Percentiles rank a stretch among this genome's conserved stretches.
Evolutionary conservation across 2,329 filamentous ascomycete genomes (phyloP).

Genomic region (Clarireedia monteithiana): DNA sequence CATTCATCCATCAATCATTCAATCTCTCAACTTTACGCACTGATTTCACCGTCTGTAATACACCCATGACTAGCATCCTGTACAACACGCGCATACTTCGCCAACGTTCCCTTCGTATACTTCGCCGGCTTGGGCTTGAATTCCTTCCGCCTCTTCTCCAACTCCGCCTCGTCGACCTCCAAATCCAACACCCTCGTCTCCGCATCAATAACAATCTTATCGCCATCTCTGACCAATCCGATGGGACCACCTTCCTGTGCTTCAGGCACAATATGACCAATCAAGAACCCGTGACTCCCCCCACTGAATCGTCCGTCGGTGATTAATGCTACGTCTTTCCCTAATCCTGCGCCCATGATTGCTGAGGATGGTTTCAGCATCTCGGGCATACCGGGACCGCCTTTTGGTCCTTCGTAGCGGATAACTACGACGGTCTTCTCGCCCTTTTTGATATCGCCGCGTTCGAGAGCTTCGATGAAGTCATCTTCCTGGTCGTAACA

Average conservation of each 20-base stretch:
- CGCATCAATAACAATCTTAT: conserved; percentile 52
- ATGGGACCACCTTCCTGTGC: conserved; percentile 53
- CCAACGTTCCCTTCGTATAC: conserved; percentile 50
- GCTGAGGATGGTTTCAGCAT: conserved; percentile 66
- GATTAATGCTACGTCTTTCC: conserved; percentile 62
- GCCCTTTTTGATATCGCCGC: conserved; percentile 62
- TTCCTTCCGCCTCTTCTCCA: conserved; percentile 38
- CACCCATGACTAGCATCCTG: conserved; percentile 51
- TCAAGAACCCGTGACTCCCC: conserved; percentile 52
- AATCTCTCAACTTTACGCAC: too few species aligned
- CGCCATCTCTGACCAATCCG: conserved; percentile 48
- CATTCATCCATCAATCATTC: too few species aligned
- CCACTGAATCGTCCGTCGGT: conserved; percentile 60
- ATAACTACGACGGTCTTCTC: conserved; percentile 73
- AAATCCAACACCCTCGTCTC: conserved; percentile 47
- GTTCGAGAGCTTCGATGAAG: conserved; percentile 60
- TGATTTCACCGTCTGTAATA: conserved; percentile 41
- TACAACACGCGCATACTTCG: conserved; percentile 48
- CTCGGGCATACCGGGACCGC: conserved; percentile 66
- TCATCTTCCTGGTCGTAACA: conserved; percentile 64
- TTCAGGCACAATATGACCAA: conserved; percentile 55
- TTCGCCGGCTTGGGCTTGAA: conserved; percentile 47
- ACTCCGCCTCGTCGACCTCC: conserved; percentile 34
- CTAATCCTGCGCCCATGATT: conserved; percentile 67
- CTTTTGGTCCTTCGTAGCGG: conserved; percentile 66